A percentile compares a stretch with the other conserved stretches of the same genome.
phyloP scores from a whole-genome alignment of 176 grass and related monocot species.

The Oryza meridionalis region DNA sequence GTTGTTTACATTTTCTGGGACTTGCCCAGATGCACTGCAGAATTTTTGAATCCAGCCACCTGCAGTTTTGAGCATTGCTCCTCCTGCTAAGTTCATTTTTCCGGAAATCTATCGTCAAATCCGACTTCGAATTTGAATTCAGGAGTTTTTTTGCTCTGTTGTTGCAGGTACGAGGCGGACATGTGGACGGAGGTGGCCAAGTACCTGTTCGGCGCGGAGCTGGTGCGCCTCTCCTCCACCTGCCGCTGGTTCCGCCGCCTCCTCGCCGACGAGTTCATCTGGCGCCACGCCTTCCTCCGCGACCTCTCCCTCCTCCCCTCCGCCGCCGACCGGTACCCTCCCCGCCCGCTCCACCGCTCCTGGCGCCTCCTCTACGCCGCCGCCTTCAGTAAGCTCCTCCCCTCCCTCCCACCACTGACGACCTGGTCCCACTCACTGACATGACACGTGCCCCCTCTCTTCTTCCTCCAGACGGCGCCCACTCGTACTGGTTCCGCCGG shows the following conservation, averaged over 20 bases:
- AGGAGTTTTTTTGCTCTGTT: background rate
- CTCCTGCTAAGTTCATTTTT: background rate
- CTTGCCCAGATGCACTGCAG: background rate
- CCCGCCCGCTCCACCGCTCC: slow-evolving; percentile 50
- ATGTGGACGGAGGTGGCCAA: slow-evolving; percentile 95
- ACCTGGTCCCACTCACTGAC: slow-evolving; percentile 37
- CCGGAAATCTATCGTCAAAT: background rate
- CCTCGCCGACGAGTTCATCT: slow-evolving; percentile 73
- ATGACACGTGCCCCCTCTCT: slow-evolving; percentile 2
- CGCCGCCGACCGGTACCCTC: background rate
- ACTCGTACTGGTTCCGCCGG: slow-evolving; percentile 65
- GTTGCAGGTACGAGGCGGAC: slow-evolving; percentile 74
- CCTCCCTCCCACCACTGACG: background rate
- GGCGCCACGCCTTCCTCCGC: slow-evolving; percentile 79
- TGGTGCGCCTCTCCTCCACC: slow-evolving; percentile 57
- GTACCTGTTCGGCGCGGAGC: slow-evolving; percentile 71
- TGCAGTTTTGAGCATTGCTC: background rate
- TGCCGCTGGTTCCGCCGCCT: slow-evolving; percentile 75
- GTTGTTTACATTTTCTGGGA: background rate
- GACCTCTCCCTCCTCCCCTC: slow-evolving; percentile 55
- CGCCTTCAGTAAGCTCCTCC: slow-evolving; percentile 56
- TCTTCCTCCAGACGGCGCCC: slow-evolving; percentile 58
- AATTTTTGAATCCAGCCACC: background rate
- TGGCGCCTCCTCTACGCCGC: slow-evolving; percentile 74
- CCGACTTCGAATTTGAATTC: slow-evolving; percentile 15